These are phyloP conservation scores for Ogataea hybrid DNA, from an alignment of 1,139 yeast species.

Conservation along the genomic window DNA sequence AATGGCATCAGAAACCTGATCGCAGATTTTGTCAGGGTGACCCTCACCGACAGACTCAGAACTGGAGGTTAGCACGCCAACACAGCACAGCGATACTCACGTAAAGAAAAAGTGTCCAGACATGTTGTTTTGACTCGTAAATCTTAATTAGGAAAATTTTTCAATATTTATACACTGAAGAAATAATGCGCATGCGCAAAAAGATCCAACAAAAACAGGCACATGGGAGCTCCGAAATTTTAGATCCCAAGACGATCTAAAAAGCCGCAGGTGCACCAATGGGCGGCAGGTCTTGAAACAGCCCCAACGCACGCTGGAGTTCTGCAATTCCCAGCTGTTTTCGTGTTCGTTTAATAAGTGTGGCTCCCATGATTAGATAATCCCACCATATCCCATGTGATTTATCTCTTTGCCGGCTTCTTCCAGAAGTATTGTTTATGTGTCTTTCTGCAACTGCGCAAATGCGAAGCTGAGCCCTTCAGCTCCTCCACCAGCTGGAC, in stretches of 20 bases:
- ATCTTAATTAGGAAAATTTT: slow-evolving; percentile 13
- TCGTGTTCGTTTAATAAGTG: not conserved
- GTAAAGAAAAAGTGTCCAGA: slow-evolving; percentile 33
- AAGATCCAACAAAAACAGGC: slow-evolving; percentile 12
- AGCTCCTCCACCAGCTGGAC: slow-evolving; percentile 66
- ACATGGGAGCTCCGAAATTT: slow-evolving; percentile 6
- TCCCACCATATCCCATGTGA: slow-evolving; percentile 6
- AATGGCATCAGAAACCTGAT: slow-evolving; percentile 98
- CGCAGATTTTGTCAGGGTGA: slow-evolving; percentile 99
- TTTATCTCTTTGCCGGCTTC: slow-evolving; percentile 45
- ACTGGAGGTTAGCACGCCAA: slow-evolving; percentile 39
- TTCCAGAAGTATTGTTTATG: slow-evolving; percentile 94
- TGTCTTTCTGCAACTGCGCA: slow-evolving; percentile 87
- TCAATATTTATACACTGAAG: slow-evolving; percentile 15
- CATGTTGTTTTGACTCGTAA: slow-evolving; percentile 16
- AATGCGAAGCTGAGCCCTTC: slow-evolving; percentile 64
- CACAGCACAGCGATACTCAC: slow-evolving; percentile 15
- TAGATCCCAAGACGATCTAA: not conserved
- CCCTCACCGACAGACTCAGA: slow-evolving; percentile 99
- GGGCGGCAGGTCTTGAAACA: not conserved
- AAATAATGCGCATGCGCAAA: slow-evolving; percentile 11
- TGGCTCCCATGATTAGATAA: slow-evolving; percentile 7
- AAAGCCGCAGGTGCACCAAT: not conserved
- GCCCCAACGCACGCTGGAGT: not conserved
- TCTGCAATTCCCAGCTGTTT: not conserved